Evolutionary conservation across 768 basidiomycete genomes (phyloP).

Genomic region (Trichaptum fuscoviolaceum): DNA sequence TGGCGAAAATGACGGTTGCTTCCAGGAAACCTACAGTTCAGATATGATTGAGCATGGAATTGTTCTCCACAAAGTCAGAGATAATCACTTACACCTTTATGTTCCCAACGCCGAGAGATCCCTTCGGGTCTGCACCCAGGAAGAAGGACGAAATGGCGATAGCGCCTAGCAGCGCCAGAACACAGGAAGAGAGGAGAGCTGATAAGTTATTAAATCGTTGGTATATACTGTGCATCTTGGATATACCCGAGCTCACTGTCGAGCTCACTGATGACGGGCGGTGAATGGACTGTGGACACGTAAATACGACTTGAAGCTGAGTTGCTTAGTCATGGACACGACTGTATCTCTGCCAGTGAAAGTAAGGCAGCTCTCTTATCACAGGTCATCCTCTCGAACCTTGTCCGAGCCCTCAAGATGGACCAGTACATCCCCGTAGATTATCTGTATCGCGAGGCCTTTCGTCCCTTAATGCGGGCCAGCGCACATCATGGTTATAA

Average conservation of each 20-base stretch:
- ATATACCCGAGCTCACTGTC: background rate
- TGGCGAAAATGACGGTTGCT: slow-evolving; percentile 50
- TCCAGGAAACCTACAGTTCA: slow-evolving; percentile 35
- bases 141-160: slow-evolving; percentile 73
- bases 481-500: too few relatives aligned
- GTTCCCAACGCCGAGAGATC: slow-evolving; percentile 51
- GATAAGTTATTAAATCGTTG: slow-evolving; percentile 71
- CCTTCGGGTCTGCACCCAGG: slow-evolving; percentile 53
- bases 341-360: too few relatives aligned
- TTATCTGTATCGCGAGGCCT: too few relatives aligned
- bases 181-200: slow-evolving; percentile 66
- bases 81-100: slow-evolving; percentile 66
- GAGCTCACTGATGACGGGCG: background rate
- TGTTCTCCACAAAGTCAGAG: background rate
- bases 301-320: background rate
- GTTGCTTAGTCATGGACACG: too few relatives aligned
- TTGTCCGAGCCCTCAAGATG: too few relatives aligned
- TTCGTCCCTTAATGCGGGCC: too few relatives aligned
- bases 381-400: too few relatives aligned
- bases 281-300: background rate
- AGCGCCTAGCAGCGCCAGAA: slow-evolving; percentile 63
- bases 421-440: too few relatives aligned
- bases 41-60: background rate
- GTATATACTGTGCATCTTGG: slow-evolving; percentile 62
- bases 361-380: too few relatives aligned